phyloP scores from a whole-genome alignment of 148 eudicot species.

The Chenopodium quinoa region DNA sequence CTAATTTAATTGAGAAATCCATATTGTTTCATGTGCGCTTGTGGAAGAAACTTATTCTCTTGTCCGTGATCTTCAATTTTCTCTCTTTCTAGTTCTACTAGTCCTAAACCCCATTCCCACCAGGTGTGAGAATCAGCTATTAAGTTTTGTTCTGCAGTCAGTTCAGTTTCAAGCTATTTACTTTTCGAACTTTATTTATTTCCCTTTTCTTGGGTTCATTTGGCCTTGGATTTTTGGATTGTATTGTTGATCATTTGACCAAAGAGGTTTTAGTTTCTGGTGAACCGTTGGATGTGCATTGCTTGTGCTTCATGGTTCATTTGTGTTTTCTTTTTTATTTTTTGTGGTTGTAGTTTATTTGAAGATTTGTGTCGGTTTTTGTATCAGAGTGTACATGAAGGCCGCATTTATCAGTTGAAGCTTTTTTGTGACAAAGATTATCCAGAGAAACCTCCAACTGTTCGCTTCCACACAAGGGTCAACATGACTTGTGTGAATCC shows the following conservation, averaged over 20 bases:
- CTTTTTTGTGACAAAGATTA: conserved; percentile 64
- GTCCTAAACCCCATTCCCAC: background rate
- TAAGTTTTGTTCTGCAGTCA: too few species aligned
- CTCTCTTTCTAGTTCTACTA: background rate
- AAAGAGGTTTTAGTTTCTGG: background rate
- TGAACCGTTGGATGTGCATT: background rate
- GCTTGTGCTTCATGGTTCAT: background rate
- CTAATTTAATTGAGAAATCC: background rate
- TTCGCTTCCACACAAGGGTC: conserved; percentile 55
- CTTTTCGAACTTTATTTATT: background rate
- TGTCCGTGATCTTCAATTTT: background rate
- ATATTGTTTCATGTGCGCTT: too few species aligned
- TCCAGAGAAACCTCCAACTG: conserved; percentile 59
- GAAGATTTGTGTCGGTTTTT: conserved; percentile 9
- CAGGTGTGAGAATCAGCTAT: too few species aligned
- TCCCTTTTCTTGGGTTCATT: background rate
- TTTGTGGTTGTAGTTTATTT: conserved; percentile 2
- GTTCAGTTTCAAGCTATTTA: too few species aligned
- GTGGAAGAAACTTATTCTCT: background rate
- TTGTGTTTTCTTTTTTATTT: background rate
- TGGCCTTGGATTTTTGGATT: background rate
- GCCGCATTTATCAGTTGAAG: conserved; percentile 60
- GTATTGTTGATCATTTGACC: background rate
- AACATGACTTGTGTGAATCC: conserved; percentile 60
- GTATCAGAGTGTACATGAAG: conserved; percentile 57